A percentile compares a stretch with the other conserved stretches of the same genome.
These are phyloP conservation scores for Botryosphaeria dothidea DNA, from an alignment of 2,329 filamentous ascomycete species.

Conservation along the genomic window DNA sequence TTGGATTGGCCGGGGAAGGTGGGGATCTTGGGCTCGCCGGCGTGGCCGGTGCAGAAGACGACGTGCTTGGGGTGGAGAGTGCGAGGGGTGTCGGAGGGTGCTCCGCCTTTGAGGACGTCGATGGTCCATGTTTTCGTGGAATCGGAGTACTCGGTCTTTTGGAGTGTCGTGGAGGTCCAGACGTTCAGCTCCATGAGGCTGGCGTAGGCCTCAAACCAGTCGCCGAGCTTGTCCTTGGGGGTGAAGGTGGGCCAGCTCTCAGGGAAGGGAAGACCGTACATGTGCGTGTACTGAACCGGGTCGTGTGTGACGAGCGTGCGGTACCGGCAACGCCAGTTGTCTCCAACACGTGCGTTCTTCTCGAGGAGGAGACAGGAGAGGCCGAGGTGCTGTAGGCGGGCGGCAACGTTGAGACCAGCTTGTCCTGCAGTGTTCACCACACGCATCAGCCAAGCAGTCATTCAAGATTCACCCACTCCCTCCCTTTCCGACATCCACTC, in stretches of 20 bases:
- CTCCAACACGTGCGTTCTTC: conserved; percentile 46
- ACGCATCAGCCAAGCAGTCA: neutral
- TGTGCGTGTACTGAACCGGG: conserved; percentile 56
- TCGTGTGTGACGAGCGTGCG: conserved; percentile 66
- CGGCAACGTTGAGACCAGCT: conserved; percentile 33
- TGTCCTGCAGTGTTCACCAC: conserved; percentile 25
- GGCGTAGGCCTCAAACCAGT: conserved; percentile 68
- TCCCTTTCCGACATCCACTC: no score
- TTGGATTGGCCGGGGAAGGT: conserved; percentile 49
- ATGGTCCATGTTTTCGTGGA: conserved; percentile 56
- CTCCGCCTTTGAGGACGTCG: conserved; percentile 45
- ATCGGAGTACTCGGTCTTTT: conserved; percentile 53
- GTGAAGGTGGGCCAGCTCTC: conserved; percentile 68
- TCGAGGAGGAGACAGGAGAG: conserved; percentile 47
- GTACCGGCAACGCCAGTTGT: conserved; percentile 54
- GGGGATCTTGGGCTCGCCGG: conserved; percentile 61
- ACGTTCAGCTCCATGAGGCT: conserved; percentile 66
- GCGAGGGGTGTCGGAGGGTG: conserved; percentile 41
- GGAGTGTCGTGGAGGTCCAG: conserved; percentile 59
- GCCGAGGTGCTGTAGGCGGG: conserved; percentile 43
- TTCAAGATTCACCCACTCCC: neutral
- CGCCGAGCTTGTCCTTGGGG: conserved; percentile 69
- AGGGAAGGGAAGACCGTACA: conserved; percentile 65
- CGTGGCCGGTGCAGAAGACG: conserved; percentile 68
- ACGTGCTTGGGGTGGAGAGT: conserved; percentile 64